These are phyloP conservation scores for Talaromyces funiculosus DNA, from an alignment of 2,329 filamentous ascomycete species.

Conservation along the genomic window DNA sequence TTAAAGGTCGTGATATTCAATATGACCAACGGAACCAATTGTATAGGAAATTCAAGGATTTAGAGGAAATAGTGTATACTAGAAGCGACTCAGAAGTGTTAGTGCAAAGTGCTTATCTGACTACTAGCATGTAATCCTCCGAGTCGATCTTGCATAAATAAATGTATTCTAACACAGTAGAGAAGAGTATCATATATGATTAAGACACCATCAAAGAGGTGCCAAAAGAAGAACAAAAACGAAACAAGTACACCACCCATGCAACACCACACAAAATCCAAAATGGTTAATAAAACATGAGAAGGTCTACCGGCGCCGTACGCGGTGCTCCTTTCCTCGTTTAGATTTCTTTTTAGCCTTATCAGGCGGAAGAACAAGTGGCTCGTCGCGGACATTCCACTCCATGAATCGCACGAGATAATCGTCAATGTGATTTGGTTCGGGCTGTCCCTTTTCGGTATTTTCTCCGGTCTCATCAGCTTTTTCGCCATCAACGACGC, in stretches of 20 bases:
- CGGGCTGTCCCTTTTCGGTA: slow-evolving; percentile 26
- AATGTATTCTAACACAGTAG: slow-evolving; percentile 3
- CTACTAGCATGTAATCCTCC: not conserved
- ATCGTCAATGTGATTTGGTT: slow-evolving; percentile 62
- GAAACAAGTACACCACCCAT: slow-evolving; percentile 12
- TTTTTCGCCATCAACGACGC: slow-evolving; percentile 30
- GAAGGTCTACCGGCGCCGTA: slow-evolving; percentile 31
- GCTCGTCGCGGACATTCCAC: slow-evolving; percentile 48
- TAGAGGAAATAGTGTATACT: too few relatives aligned
- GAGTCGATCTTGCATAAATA: not conserved
- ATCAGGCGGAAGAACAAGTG: slow-evolving; percentile 43
- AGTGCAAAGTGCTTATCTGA: not conserved
- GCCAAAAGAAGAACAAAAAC: slow-evolving; percentile 7
- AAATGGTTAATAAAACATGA: not conserved
- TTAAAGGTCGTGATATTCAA: too few relatives aligned
- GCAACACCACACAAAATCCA: not conserved
- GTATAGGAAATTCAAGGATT: too few relatives aligned
- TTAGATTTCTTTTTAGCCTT: slow-evolving; percentile 46
- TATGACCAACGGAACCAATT: not conserved
- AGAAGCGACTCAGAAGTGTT: not conserved
- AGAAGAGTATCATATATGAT: slow-evolving; percentile 6
- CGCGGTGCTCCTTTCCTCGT: slow-evolving; percentile 43
- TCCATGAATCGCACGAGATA: slow-evolving; percentile 69
- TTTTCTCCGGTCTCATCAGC: slow-evolving; percentile 30
- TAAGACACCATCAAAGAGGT: slow-evolving; percentile 3